Evolutionary conservation across 2,329 filamentous ascomycete genomes (phyloP).

Genomic region (Parastagonospora nodorum): DNA sequence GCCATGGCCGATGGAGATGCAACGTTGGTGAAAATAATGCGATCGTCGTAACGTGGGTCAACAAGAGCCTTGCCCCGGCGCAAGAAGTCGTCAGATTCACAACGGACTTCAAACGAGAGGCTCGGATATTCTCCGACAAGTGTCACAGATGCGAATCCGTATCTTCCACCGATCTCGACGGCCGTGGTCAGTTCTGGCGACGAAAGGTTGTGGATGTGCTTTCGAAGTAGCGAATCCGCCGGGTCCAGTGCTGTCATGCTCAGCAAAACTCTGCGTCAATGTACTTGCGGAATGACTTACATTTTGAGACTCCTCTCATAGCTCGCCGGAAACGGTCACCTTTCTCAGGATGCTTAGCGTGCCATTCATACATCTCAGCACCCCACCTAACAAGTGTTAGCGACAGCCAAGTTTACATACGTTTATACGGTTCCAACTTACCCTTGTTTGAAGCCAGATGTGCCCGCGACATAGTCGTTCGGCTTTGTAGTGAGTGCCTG

Average conservation of each 20-base stretch:
- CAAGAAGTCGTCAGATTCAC: conserved; percentile 3
- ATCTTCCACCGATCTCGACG: neutral
- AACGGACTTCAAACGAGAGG: conserved; percentile 3
- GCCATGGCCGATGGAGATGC: neutral
- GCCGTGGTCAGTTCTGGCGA: neutral
- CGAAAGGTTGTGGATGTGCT: neutral
- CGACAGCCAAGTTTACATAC: neutral
- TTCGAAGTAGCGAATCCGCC: conserved; percentile 1
- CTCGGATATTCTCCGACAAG: neutral
- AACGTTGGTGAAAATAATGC: conserved; percentile 2
- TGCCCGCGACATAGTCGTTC: neutral
- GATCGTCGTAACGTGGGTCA: neutral
- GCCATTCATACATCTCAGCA: conserved; percentile 3
- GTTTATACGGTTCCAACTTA: neutral
- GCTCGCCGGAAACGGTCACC: neutral
- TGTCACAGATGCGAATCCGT: neutral
- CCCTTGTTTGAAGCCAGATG: neutral
- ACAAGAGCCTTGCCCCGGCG: neutral
- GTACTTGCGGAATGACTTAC: neutral
- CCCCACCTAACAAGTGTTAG: neutral
- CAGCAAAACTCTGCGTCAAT: neutral
- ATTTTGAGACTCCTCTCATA: conserved; percentile 1
- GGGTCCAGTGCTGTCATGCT: neutral
- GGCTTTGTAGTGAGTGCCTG: conserved; percentile 1
- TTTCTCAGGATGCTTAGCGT: conserved; percentile 1